Base-by-base conservation (phyloP, 75 land plant species). In the Cupressus sempervirens region DNA sequence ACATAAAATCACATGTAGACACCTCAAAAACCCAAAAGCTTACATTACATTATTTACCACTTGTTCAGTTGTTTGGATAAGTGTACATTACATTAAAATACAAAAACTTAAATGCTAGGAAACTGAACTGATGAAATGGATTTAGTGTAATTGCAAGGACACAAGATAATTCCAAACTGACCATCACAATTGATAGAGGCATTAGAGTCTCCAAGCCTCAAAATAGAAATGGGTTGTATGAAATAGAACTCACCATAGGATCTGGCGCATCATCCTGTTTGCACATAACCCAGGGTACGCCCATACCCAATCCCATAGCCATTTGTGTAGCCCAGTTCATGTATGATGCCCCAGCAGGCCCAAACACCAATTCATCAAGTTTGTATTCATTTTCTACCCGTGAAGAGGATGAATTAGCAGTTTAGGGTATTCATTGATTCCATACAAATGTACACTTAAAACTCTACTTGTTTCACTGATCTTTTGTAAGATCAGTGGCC, bases 351-450 rank as follows among this genome's bases (percentile, higher is more conserved):
- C 95, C 96, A 54, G 92, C 90, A 20, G 89, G 82, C 9, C 95
- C 96, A 83, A 90, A 92, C 23, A 85, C 84, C 82, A 75, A 84
- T n/a, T 92, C 87, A 56, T 92, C 86, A 41, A 91, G 82, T 5
- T 96, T 95, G 86, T 96, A 98, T 86, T 98, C 99, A 88, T 98
- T 98, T 87, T 98, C 98, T 83, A 98, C 93, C 99, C 96, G 86
- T 75, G 80, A 53, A 3, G 45, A 45, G 32, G 3, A 84, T 35
- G 73, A 32, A 12, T 43, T 43, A 23, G 46, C 29, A 41, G 16
- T 1, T 8, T 10, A 10, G 11, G 8, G 20, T 1, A 41, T 35
- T 38, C 40, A 16, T 16, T 16, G 38, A 43, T 18, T 8, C 26
- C 23, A 77, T 41, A 11, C n/a, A 77, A 30, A n/a, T 0, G 52